phyloP scores from a whole-genome alignment of 768 basidiomycete species.

The Gautieria morchelliformis region DNA sequence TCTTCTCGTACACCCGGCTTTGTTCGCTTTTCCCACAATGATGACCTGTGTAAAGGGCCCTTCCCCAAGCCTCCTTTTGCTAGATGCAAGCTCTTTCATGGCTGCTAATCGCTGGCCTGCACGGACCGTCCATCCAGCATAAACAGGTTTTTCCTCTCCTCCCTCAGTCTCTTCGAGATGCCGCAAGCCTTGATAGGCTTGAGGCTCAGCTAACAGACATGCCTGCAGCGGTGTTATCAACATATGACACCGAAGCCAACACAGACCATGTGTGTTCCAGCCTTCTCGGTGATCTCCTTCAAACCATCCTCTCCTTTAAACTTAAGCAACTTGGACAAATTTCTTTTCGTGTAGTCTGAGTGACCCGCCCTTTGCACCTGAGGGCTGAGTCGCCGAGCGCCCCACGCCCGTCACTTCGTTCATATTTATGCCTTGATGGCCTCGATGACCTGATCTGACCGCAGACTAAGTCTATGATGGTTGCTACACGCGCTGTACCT shows the following conservation, averaged over 20 bases:
- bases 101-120: slow-evolving; percentile 4
- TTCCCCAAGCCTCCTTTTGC: slow-evolving; percentile 38
- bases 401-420: background rate
- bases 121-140: background rate
- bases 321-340: slow-evolving; percentile 62
- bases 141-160: slow-evolving; percentile 24
- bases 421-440: background rate
- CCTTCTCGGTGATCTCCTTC: slow-evolving; percentile 42
- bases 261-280: slow-evolving; percentile 51
- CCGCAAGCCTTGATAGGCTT: slow-evolving; percentile 29
- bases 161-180: slow-evolving; percentile 16
- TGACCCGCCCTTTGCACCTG: slow-evolving; percentile 27
- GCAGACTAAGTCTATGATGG: no score
- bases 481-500: no score
- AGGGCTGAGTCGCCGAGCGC: background rate
- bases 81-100: slow-evolving; percentile 27
- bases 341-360: slow-evolving; percentile 64
- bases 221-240: slow-evolving; percentile 35
- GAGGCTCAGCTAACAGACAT: slow-evolving; percentile 54
- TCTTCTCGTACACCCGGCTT: slow-evolving; percentile 19
- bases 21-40: slow-evolving; percentile 17
- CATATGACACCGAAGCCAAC: slow-evolving; percentile 4
- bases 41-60: slow-evolving; percentile 8
- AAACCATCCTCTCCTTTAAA: slow-evolving; percentile 43
- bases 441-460: no score